Conservation (phyloP, 75 land plant species). For the Sequoiadendron giganteum region DNA sequence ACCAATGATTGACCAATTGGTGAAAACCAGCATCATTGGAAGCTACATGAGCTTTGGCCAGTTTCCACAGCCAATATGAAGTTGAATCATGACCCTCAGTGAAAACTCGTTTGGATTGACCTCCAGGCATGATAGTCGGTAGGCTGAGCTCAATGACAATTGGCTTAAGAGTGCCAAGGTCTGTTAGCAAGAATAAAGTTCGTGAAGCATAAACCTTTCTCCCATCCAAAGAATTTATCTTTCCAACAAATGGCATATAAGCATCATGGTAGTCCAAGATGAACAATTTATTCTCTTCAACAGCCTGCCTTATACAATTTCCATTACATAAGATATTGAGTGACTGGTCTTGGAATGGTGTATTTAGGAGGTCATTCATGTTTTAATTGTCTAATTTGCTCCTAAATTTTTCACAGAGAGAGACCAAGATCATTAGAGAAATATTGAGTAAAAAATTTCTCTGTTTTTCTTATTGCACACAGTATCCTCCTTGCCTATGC, state of each 20-base stretch:
- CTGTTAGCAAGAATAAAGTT: constrained; percentile 67
- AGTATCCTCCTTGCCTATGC: neutral
- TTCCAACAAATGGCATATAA: constrained; percentile 58
- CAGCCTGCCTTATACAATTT: constrained; percentile 40
- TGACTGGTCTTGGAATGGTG: neutral
- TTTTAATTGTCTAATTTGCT: neutral
- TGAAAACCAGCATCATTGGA: constrained; percentile 71
- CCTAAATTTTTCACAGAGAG: neutral
- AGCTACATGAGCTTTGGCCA: constrained; percentile 73
- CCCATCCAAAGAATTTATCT: constrained; percentile 48
- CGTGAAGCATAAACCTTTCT: constrained; percentile 70
- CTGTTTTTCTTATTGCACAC: neutral
- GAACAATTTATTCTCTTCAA: constrained; percentile 57
- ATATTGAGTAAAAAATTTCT: neutral
- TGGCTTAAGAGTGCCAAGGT: constrained; percentile 48
- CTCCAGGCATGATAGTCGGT: constrained; percentile 34
- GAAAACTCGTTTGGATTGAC: constrained; percentile 57
- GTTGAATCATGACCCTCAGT: constrained; percentile 36
- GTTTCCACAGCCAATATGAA: constrained; percentile 67
- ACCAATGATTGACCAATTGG: constrained; percentile 81
- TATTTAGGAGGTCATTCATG: constrained; percentile 4
- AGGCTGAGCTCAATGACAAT: constrained; percentile 76
- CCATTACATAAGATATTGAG: neutral
- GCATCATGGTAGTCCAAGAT: constrained; percentile 74
- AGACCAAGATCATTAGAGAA: neutral